A percentile compares a stretch with the other conserved stretches of the same genome.
These are phyloP conservation scores for Pseudonitzschia pungens DNA, from an alignment of 108 stramenopile species.

Conservation along the genomic window DNA sequence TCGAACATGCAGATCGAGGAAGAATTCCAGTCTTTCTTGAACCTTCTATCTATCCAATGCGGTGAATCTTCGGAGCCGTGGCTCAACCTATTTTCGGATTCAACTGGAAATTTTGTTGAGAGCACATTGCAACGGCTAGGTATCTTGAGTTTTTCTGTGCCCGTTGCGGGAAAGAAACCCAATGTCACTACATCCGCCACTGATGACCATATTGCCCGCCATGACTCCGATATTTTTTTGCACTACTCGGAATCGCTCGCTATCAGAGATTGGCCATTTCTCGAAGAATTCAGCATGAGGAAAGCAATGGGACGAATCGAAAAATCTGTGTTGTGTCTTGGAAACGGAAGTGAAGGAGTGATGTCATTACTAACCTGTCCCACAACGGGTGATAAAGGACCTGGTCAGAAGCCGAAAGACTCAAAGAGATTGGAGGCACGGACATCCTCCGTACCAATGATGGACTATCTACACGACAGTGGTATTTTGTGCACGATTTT, in stretches of 20 bases:
- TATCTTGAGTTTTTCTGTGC: conserved; percentile 1
- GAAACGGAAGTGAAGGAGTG: conserved; percentile 1
- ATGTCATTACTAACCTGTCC: not conserved
- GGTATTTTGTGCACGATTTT: conserved; percentile 8
- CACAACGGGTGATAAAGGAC: not conserved
- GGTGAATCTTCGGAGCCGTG: conserved; percentile 10
- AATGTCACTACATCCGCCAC: not conserved
- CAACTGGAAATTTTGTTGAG: not conserved
- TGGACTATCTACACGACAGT: conserved; percentile 4
- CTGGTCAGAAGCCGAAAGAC: not conserved
- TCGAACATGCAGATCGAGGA: not conserved
- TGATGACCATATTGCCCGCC: too few relatives aligned
- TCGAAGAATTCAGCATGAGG: not conserved
- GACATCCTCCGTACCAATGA: not conserved
- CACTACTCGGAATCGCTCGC: not conserved
- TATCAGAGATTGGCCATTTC: conserved; percentile 6
- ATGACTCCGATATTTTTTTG: too few relatives aligned
- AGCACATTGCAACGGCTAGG: conserved; percentile 5
- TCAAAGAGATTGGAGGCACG: not conserved
- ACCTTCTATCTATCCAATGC: conserved; percentile 1
- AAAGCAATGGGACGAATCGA: conserved; percentile 12
- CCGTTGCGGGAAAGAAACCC: not conserved
- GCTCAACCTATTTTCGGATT: conserved; percentile 6
- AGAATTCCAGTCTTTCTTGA: not conserved
- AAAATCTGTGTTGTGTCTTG: conserved; percentile 5